A percentile compares a stretch with the other conserved stretches of the same genome.
These are phyloP conservation scores for Aphanomyces stellatus DNA, from an alignment of 352 stramenopile species.

Conservation along the genomic window DNA sequence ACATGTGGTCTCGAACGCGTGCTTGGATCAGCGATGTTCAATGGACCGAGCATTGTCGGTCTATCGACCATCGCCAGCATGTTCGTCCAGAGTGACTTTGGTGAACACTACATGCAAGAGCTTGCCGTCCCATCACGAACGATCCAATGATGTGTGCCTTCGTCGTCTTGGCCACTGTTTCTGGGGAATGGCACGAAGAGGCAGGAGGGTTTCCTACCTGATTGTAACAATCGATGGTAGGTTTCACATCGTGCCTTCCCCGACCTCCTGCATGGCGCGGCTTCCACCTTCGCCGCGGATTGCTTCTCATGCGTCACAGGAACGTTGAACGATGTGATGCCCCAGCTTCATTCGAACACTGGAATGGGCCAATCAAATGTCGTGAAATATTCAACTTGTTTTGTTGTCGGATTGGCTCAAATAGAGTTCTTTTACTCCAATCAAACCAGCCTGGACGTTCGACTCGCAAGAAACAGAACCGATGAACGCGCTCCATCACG, in stretches of 20 bases:
- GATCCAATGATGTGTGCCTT: too few species aligned
- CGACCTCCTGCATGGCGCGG: not conserved
- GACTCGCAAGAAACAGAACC: not conserved
- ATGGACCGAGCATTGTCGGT: too few species aligned
- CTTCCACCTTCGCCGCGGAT: not conserved
- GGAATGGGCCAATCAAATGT: not conserved
- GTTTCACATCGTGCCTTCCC: too few species aligned
- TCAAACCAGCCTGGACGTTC: not conserved
- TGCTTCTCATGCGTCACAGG: not conserved
- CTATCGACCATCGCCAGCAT: too few species aligned
- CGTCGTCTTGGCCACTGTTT: too few species aligned
- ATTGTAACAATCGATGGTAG: too few species aligned
- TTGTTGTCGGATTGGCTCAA: not conserved
- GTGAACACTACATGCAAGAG: too few species aligned
- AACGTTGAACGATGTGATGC: not conserved
- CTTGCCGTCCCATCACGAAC: too few species aligned
- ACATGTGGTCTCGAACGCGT: too few species aligned
- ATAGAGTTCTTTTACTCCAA: not conserved
- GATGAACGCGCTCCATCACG: slow-evolving; percentile 15
- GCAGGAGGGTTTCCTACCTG: not conserved
- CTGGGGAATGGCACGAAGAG: not conserved
- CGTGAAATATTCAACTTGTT: not conserved
- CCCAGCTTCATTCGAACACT: too few species aligned
- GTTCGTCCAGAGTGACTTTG: too few species aligned
- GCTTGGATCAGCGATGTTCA: too few species aligned